Conservation (phyloP, 306 rosid genomes). For the Datisca glomerata region DNA sequence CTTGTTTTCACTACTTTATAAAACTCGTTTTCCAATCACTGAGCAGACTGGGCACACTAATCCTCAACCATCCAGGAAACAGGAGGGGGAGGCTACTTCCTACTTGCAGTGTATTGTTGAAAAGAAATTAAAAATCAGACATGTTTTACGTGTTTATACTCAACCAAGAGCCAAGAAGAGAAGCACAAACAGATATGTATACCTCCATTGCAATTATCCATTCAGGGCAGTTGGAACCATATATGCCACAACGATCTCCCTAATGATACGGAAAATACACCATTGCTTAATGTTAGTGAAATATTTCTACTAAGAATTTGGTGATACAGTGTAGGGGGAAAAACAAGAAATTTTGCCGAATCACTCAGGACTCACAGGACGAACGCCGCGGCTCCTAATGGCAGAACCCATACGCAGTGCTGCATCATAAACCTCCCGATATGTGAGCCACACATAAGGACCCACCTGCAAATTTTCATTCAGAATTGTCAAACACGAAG, state of each 20-base stretch:
- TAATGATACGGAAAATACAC: conserved; percentile 10
- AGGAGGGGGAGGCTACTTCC: no score
- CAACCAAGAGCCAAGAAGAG: neutral
- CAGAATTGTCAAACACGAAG: neutral
- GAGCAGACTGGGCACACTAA: no score
- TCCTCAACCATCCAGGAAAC: no score
- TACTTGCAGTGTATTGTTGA: no score
- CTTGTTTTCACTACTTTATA: no score
- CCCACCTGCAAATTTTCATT: conserved; percentile 23
- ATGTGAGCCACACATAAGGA: conserved; percentile 38
- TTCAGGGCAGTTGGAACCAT: conserved; percentile 70
- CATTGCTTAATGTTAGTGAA: neutral
- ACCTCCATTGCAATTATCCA: conserved; percentile 95
- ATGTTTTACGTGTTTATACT: no score
- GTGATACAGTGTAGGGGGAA: neutral
- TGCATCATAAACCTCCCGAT: conserved; percentile 51
- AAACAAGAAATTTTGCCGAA: neutral
- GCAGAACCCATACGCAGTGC: conserved; percentile 58
- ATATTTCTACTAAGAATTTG: neutral
- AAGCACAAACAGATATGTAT: neutral
- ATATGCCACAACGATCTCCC: conserved; percentile 88
- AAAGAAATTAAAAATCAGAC: neutral
- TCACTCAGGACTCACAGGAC: conserved; percentile 43
- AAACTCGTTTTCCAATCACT: no score
- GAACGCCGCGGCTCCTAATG: conserved; percentile 47